These are phyloP conservation scores for Rutstroemia sp. DNA, from an alignment of 2,329 filamentous ascomycete genomes.

Conservation along the genomic window DNA sequence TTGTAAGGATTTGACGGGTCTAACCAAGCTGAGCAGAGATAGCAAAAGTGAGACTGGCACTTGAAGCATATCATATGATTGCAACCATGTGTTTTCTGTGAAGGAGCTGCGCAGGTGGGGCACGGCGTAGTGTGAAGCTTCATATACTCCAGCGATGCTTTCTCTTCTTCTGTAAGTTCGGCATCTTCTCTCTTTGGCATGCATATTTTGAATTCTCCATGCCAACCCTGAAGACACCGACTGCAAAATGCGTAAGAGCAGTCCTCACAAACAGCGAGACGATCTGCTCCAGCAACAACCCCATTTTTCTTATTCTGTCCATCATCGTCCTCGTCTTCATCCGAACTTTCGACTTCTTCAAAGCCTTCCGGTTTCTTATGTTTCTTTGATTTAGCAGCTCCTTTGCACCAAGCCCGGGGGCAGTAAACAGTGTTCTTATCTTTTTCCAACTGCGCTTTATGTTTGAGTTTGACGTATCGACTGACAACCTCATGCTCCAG, in stretches of 20 bases:
- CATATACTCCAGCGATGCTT: constrained; percentile 80
- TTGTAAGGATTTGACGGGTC: constrained; percentile 72
- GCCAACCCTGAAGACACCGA: constrained; percentile 70
- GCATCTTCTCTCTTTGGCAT: constrained; percentile 56
- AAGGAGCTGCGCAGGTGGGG: constrained; percentile 76
- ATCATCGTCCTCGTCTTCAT: constrained; percentile 41
- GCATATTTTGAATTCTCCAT: constrained; percentile 73
- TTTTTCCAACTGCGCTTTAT: constrained; percentile 85
- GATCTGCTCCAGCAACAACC: constrained; percentile 41
- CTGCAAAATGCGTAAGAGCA: constrained; percentile 85
- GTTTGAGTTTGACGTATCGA: constrained; percentile 82
- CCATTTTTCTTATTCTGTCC: constrained; percentile 13
- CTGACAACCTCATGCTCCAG: constrained; percentile 65
- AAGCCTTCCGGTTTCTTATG: constrained; percentile 65
- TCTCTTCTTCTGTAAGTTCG: constrained; percentile 76
- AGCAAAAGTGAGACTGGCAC: constrained; percentile 91
- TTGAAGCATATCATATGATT: constrained; percentile 95
- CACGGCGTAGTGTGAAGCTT: constrained; percentile 76
- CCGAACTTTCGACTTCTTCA: constrained; percentile 50
- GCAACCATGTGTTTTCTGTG: constrained; percentile 88
- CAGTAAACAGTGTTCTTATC: constrained; percentile 92
- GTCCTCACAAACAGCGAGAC: constrained; percentile 79
- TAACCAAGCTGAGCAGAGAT: constrained; percentile 85
- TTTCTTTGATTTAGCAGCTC: constrained; percentile 69
- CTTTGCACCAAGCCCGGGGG: constrained; percentile 86